phyloP scores from a whole-genome alignment of 2,329 filamentous ascomycete species.

The Xylariaceae sp. region DNA sequence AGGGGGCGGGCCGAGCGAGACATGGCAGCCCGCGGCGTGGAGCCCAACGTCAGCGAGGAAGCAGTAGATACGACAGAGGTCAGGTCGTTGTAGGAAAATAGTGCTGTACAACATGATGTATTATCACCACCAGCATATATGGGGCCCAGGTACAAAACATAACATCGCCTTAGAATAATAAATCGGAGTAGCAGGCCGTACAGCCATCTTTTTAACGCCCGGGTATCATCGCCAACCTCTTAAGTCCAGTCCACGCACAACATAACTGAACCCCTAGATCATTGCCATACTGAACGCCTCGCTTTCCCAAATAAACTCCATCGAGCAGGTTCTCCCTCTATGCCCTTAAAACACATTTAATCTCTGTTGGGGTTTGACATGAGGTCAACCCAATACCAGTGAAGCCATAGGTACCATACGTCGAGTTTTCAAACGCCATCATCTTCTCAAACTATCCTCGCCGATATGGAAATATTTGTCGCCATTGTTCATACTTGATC shows the following conservation, averaged over 20 bases:
- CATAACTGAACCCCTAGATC: too few relatives aligned
- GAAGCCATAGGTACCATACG: too few relatives aligned
- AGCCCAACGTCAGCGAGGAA: conserved; percentile 49
- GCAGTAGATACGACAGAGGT: conserved; percentile 15
- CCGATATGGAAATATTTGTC: too few relatives aligned
- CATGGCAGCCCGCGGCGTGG: conserved; percentile 73
- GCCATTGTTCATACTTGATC: background rate
- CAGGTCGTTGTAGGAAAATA: background rate
- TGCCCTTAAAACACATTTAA: too few relatives aligned
- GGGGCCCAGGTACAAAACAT: background rate
- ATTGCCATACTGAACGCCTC: too few relatives aligned
- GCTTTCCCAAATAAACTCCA: background rate
- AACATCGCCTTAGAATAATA: background rate
- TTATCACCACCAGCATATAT: background rate
- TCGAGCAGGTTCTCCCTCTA: background rate
- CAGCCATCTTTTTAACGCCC: background rate
- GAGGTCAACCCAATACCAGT: too few relatives aligned
- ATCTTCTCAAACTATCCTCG: too few relatives aligned
- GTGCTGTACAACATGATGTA: conserved; percentile 27
- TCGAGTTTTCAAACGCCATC: too few relatives aligned
- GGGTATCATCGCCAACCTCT: background rate
- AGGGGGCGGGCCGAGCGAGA: conserved; percentile 63
- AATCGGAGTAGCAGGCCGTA: background rate
- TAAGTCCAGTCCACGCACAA: background rate
- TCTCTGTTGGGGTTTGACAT: too few relatives aligned